Base-by-base conservation (phyloP, 176 grass and related monocot species). In the Thinopyrum elongatum region DNA sequence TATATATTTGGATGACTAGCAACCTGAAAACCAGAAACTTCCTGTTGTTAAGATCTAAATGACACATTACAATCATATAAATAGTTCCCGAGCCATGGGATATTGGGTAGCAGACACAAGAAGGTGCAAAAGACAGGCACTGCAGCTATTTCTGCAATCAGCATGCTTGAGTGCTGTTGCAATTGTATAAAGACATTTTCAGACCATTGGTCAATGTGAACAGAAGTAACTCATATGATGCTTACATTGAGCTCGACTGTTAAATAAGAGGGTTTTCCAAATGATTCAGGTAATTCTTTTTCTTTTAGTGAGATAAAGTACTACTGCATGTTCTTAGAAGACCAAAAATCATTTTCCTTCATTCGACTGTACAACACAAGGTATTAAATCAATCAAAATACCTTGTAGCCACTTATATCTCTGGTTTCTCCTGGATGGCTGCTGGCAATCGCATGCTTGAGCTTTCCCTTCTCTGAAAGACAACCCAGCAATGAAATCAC, bases 1-100 rank as follows among this genome's bases (percentile, higher is more conserved):
- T 92, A 97, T 77, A 94, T 92, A 86, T 94, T 97, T 2, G 92
- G 92, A 92, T 91, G 95, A 41, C 88, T 94, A 63, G 86, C 90
- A 66, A 97, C 89, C 95, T 94, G 89, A 49, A 85, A 85, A 82
- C 46, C 3, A 76, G 29, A 25, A 81, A 77, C 26, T 7, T 11
- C 59, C 49, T 72, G 11, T 59, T 78, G 76, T 64, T 65, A 72
- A 82, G 38, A 83, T 74, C 35, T 21, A 84, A 46, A 74, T 75
- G 44, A 26, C 60, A 76, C 78, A 66, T 67, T 31, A 80, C n/a
- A 47, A 67, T 59, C 67, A 84, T 36, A 83, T 34, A 65, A 13
- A 19, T 7, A 55, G 34, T 60, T 74, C 22, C 8, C 14, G 1
- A 47, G 23, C 42, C 25, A 86, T 74, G 15, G 78, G 3, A 83